Percentiles rank a stretch among this genome's conserved stretches.
Conservation (phyloP, 2,329 filamentous ascomycete species). For the Colletotrichum orbiculare region DNA sequence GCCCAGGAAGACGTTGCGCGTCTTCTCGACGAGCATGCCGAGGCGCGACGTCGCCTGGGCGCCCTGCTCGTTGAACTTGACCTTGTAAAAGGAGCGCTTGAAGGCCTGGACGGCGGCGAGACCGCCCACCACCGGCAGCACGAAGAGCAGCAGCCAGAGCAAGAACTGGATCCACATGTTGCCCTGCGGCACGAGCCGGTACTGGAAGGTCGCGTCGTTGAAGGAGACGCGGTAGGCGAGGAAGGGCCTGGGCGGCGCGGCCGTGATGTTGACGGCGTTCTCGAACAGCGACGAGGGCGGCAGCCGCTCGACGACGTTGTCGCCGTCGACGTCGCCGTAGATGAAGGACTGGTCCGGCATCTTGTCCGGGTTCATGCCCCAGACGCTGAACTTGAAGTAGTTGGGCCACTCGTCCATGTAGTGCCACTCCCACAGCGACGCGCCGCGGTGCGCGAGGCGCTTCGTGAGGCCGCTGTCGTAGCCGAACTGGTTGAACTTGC, state of each 20-base stretch:
- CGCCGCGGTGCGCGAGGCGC: constrained; percentile 57
- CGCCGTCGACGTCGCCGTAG: constrained; percentile 71
- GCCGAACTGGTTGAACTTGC: constrained; percentile 72
- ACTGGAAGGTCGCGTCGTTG: constrained; percentile 65
- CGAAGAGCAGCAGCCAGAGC: constrained; percentile 62
- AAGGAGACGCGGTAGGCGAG: constrained; percentile 65
- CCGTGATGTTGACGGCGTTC: constrained; percentile 54
- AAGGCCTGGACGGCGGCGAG: constrained; percentile 63
- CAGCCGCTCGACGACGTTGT: constrained; percentile 70
- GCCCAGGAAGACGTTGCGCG: constrained; percentile 42
- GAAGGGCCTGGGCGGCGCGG: constrained; percentile 61
- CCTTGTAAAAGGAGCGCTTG: constrained; percentile 62
- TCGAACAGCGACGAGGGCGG: constrained; percentile 67
- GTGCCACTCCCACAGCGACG: constrained; percentile 67
- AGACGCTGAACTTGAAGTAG: constrained; percentile 71
- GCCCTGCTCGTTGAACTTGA: constrained; percentile 51
- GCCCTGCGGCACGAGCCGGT: constrained; percentile 63
- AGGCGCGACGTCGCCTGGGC: constrained; percentile 61
- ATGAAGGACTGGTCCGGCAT: constrained; percentile 66
- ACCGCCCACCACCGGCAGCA: constrained; percentile 63
- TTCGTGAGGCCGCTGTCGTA: constrained; percentile 70
- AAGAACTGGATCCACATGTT: constrained; percentile 62
- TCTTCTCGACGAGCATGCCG: constrained; percentile 52
- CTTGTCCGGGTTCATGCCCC: constrained; percentile 74
- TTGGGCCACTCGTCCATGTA: constrained; percentile 74